Percentiles rank a stretch among this genome's conserved stretches.
Evolutionary conservation across 805 yeast species (phyloP).

Genomic region (Sugiyamaella lignohabitans): DNA sequence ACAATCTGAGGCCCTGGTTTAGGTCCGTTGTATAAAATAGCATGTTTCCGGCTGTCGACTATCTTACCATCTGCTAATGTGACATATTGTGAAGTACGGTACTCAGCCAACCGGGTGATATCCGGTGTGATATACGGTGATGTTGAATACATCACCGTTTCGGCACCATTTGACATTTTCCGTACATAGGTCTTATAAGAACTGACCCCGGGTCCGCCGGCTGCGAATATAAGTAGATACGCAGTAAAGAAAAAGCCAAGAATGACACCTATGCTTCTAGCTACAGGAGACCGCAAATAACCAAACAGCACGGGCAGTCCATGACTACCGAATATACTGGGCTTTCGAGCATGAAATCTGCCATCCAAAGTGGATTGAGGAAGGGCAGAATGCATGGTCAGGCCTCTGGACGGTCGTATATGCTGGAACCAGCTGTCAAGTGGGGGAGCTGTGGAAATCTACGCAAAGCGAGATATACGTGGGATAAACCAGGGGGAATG

Average conservation of each 20-base stretch:
- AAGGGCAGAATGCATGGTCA: slow-evolving; percentile 20
- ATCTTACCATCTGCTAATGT: slow-evolving; percentile 21
- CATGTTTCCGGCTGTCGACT: slow-evolving; percentile 20
- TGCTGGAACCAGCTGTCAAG: no score
- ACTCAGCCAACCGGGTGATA: slow-evolving; percentile 20
- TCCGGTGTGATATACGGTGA: slow-evolving; percentile 25
- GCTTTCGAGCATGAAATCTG: slow-evolving; percentile 3
- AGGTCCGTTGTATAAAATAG: slow-evolving; percentile 16
- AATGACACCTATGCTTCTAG: slow-evolving; percentile 4
- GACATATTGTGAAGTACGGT: slow-evolving; percentile 25
- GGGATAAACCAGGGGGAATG: no score
- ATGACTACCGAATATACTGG: neutral
- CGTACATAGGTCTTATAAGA: neutral
- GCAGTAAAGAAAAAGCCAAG: slow-evolving; percentile 6
- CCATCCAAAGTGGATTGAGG: slow-evolving; percentile 11
- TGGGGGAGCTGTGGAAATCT: no score
- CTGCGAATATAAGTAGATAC: neutral
- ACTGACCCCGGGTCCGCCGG: neutral
- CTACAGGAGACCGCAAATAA: neutral
- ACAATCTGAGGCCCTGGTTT: slow-evolving; percentile 37
- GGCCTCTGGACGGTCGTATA: no score
- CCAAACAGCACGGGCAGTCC: neutral
- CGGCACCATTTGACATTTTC: slow-evolving; percentile 14
- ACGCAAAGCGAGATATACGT: no score
- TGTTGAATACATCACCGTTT: slow-evolving; percentile 7